Evolutionary conservation across 2,329 filamentous ascomycete species (phyloP).

Genomic region (Botryosphaeria agaves): DNA sequence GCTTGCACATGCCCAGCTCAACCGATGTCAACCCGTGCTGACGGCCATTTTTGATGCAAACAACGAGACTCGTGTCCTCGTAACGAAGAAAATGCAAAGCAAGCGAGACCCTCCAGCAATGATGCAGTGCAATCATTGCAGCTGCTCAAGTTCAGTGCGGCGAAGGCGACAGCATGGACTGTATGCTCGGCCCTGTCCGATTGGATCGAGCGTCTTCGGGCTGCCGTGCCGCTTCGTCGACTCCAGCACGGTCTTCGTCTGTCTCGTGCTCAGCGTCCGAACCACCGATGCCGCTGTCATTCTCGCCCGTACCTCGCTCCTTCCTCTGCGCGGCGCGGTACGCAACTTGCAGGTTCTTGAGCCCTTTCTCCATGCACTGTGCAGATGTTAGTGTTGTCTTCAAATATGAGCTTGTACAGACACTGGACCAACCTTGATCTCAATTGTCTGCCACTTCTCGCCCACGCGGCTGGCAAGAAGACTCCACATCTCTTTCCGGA

Average conservation of each 20-base stretch:
- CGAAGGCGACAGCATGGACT: constrained; percentile 18
- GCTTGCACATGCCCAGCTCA: too few species aligned
- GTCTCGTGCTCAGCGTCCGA: constrained; percentile 30
- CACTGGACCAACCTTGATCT: constrained; percentile 60
- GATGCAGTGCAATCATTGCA: too few species aligned
- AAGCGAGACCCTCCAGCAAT: too few species aligned
- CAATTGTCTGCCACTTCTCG: constrained; percentile 48
- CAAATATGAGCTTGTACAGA: too few species aligned
- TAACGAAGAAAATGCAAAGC: too few species aligned
- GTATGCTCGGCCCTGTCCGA: constrained; percentile 15
- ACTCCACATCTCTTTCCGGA: constrained; percentile 69
- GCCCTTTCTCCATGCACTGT: constrained; percentile 67
- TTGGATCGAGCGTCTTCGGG: constrained; percentile 32
- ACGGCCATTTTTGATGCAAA: too few species aligned
- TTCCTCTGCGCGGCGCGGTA: constrained; percentile 48
- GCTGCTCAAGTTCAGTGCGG: too few species aligned
- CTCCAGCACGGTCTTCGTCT: constrained; percentile 15
- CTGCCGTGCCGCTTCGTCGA: constrained; percentile 23
- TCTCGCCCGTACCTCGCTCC: constrained; percentile 23
- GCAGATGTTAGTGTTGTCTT: constrained; percentile 6
- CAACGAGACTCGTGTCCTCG: too few species aligned
- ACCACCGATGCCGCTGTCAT: constrained; percentile 49
- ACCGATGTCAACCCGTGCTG: too few species aligned
- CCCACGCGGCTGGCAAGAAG: constrained; percentile 45
- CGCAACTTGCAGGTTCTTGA: constrained; percentile 62